A percentile compares a stretch with the other conserved stretches of the same genome.
phyloP scores from a whole-genome alignment of 148 eudicot genomes.

The Diospyros kaki region DNA sequence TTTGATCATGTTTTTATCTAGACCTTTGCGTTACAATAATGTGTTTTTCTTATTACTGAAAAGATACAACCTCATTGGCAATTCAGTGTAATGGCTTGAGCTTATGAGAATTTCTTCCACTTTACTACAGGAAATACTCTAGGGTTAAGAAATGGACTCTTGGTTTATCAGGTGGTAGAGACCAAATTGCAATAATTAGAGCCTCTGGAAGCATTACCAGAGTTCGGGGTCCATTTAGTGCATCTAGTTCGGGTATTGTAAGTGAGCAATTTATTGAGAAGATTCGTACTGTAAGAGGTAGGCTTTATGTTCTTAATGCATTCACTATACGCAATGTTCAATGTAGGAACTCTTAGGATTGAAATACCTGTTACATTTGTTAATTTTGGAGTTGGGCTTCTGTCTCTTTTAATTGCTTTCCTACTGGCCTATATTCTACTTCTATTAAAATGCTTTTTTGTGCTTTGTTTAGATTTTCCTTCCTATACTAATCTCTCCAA shows the following conservation, averaged over 20 bases:
- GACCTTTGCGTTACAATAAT: neutral
- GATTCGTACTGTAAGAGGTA: constrained; percentile 78
- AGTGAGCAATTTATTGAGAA: constrained; percentile 80
- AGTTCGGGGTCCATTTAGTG: constrained; percentile 53
- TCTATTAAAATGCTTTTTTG: neutral
- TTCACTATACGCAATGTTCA: too few species aligned
- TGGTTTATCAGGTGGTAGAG: constrained; percentile 78
- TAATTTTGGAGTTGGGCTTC: neutral
- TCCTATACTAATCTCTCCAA: neutral
- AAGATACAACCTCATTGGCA: neutral
- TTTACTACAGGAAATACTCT: constrained; percentile 59
- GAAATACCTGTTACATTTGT: neutral
- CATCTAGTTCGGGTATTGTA: constrained; percentile 58
- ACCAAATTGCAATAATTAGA: constrained; percentile 78
- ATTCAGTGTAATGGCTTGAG: neutral
- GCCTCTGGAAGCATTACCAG: constrained; percentile 93
- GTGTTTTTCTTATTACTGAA: neutral
- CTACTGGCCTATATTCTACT: neutral
- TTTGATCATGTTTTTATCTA: neutral
- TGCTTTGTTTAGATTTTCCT: neutral
- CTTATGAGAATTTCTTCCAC: neutral
- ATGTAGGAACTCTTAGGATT: too few species aligned
- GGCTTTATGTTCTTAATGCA: constrained; percentile 2
- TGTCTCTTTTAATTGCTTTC: neutral
- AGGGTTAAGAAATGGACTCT: constrained; percentile 78